Base-by-base conservation (phyloP, 768 basidiomycete genomes). In the Neoboletus brunneissimus region DNA sequence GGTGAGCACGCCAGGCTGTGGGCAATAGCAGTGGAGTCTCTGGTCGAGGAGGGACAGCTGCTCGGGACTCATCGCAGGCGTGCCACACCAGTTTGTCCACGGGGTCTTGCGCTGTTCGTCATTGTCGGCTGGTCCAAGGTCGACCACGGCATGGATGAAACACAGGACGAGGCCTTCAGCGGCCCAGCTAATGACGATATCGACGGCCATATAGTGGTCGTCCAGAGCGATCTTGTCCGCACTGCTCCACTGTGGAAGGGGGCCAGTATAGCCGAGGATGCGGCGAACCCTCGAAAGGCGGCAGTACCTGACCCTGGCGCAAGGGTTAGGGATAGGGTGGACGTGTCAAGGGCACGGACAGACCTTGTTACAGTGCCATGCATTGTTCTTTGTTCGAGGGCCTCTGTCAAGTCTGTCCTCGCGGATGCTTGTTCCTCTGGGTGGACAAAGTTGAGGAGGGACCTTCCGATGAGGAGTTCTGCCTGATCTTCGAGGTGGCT, bases 31-130 rank as follows among this genome's bases (percentile, higher is more conserved):
- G 59, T 81, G 73, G 56, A 91, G 83, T 52, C 82, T 77, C 60
- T 77, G 75, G 65, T 79, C 84, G 57, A 91, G 79, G 42, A 82
- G 75, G 23, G 83, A 71, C 51, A 86, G 74, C 63, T 91, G 83
- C 22, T 84, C 77, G 55, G 64, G 51, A 66, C 67, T 71, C 82
- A 93, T 81, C 50, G 68, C 70, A 4, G 86, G 86, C 0, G 91
- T 92, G 53, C 88, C 88, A 72, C 91, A 94, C 91, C 91, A 94
- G 68, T 91, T 93, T 2, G 89, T 81, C 91, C 91, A 94, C 32
- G 78, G 73, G 1, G 88, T 85, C 73, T 88, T 91, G 71, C 81
- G 72, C 40, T 73, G 71, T 70, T 91, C 88, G 71, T 91, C 87
- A 64, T 91, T 89, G 77, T 92, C 89, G 11, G 73, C 74, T 50